These are phyloP conservation scores for Colletotrichum simmondsii DNA, from an alignment of 2,329 filamentous ascomycete genomes.

Conservation along the genomic window DNA sequence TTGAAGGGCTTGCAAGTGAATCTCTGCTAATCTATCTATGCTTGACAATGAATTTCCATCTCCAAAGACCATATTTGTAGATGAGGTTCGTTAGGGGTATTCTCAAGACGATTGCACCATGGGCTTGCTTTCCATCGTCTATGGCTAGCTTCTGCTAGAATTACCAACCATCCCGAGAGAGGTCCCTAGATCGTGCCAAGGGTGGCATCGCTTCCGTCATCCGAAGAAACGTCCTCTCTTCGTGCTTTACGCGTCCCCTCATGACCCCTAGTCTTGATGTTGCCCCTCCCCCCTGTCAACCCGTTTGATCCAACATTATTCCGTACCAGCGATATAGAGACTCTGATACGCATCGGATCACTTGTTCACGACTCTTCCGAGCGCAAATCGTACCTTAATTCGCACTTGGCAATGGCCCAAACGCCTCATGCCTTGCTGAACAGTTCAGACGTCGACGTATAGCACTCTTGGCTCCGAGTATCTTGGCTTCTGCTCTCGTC, in stretches of 20 bases:
- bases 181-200: neutral
- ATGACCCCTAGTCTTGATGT: neutral
- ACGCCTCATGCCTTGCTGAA: neutral
- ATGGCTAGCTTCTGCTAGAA: too few relatives aligned
- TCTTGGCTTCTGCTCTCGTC: neutral
- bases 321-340: conserved; percentile 10
- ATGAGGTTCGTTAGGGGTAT: too few relatives aligned
- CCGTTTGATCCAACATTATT: conserved; percentile 18
- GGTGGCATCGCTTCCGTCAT: neutral
- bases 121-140: too few relatives aligned
- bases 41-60: too few relatives aligned
- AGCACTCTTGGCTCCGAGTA: neutral
- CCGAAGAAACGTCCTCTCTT: conserved; percentile 3
- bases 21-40: too few relatives aligned
- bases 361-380: conserved; percentile 12
- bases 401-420: conserved; percentile 24
- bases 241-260: neutral
- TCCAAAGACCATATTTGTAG: neutral
- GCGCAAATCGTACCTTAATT: conserved; percentile 4
- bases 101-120: too few relatives aligned
- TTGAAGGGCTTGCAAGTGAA: too few relatives aligned
- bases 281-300: neutral
- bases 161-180: too few relatives aligned
- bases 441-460: neutral
- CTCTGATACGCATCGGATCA: conserved; percentile 25